These are phyloP conservation scores for Colletotrichum zoysiae DNA, from an alignment of 2,329 filamentous ascomycete species.

Conservation along the genomic window DNA sequence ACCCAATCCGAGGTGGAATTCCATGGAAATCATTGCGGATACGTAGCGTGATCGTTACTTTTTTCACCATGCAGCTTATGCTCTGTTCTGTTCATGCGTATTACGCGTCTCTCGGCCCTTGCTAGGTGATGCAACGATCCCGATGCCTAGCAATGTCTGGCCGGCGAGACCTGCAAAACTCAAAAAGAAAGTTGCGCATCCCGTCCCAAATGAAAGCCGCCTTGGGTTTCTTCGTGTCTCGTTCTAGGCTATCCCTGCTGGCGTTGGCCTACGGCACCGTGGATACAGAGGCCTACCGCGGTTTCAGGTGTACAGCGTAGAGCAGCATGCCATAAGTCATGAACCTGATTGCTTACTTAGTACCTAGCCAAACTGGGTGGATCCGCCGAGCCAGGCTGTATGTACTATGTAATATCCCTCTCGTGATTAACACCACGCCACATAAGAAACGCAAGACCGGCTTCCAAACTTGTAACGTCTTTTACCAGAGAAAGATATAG, in stretches of 20 bases:
- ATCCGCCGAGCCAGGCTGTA: not conserved
- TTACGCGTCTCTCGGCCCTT: not conserved
- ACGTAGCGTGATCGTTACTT: not conserved
- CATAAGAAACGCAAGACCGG: not conserved
- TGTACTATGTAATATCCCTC: not conserved
- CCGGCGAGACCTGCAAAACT: not conserved
- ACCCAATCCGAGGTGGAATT: not conserved
- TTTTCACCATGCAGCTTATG: too few relatives aligned
- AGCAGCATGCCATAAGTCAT: too few relatives aligned
- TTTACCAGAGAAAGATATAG: not conserved
- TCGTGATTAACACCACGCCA: not conserved
- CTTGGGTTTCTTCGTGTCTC: not conserved
- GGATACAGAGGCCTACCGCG: not conserved
- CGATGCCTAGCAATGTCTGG: too few relatives aligned
- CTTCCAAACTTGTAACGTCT: not conserved
- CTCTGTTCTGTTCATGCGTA: too few relatives aligned
- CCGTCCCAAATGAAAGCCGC: not conserved
- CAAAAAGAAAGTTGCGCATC: constrained; percentile 8
- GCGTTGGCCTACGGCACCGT: constrained; percentile 12
- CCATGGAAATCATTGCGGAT: not conserved
- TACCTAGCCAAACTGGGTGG: not conserved
- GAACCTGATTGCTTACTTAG: not conserved
- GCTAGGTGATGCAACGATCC: not conserved
- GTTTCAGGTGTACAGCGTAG: constrained; percentile 24
- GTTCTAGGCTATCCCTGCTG: constrained; percentile 14